Evolutionary conservation across 176 grass and related monocot genomes (phyloP).

Genomic region (Paspalum vaginatum): DNA sequence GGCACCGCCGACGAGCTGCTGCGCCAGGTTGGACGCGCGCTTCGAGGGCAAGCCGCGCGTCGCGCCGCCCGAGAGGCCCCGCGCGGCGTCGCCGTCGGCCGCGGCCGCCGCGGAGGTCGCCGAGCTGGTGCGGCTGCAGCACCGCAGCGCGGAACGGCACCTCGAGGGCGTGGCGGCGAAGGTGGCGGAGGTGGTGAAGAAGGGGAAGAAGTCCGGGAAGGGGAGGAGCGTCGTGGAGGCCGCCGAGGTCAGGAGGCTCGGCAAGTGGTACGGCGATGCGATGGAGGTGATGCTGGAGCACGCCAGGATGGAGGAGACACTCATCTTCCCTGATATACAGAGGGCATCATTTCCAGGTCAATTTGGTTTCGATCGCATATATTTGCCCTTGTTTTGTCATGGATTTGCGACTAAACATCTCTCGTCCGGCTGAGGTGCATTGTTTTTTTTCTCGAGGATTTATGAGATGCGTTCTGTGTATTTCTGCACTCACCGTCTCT

Average conservation of each 20-base stretch:
- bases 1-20: conserved; percentile 68
- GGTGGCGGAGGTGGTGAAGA: conserved; percentile 66
- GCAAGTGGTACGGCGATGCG: conserved; percentile 70
- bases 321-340: conserved; percentile 85
- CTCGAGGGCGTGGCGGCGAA: conserved; percentile 66
- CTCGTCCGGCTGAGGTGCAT: not conserved
- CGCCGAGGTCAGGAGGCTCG: conserved; percentile 70
- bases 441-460: conserved; percentile 34
- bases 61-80: conserved; percentile 35
- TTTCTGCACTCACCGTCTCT: not conserved
- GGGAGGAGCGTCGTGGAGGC: conserved; percentile 39
- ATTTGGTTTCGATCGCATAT: conserved; percentile 11
- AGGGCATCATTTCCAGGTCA: conserved; percentile 68
- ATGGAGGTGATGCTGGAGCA: conserved; percentile 98
- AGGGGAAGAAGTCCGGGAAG: conserved; percentile 63
- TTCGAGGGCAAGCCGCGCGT: conserved; percentile 75
- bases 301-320: conserved; percentile 94
- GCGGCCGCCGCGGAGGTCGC: conserved; percentile 60
- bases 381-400: not conserved
- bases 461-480: conserved; percentile 16
- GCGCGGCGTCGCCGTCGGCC: conserved; percentile 29
- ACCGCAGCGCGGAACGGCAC: conserved; percentile 81
- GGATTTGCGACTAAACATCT: not conserved
- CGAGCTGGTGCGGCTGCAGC: conserved; percentile 75
- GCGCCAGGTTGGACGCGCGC: conserved; percentile 66